A percentile compares a stretch with the other conserved stretches of the same genome.
Conservation (phyloP, 176 grass and related monocot genomes). For the Ananas comosus region DNA sequence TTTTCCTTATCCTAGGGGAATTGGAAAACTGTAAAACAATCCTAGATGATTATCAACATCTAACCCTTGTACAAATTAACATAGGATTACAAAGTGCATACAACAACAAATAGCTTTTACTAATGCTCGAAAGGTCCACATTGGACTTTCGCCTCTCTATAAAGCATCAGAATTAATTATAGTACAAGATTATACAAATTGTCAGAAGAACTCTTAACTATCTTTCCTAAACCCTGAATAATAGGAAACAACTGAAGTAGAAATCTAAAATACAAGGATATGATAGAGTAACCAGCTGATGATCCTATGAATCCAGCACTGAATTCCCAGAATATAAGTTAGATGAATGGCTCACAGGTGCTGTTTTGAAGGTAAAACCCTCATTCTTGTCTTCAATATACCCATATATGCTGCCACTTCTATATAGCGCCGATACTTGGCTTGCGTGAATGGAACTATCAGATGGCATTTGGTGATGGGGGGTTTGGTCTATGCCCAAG, state of each 20-base stretch:
- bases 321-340: constrained; percentile 89
- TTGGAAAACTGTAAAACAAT: no score
- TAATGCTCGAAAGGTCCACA: not conserved
- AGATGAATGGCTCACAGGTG: constrained; percentile 57
- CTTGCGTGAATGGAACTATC: constrained; percentile 36
- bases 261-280: not conserved
- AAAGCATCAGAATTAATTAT: not conserved
- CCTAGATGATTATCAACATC: no score
- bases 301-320: constrained; percentile 64
- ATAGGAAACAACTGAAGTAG: not conserved
- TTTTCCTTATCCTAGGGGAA: no score
- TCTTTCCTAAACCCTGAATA: not conserved
- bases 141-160: not conserved
- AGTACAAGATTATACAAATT: constrained; percentile 4
- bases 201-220: not conserved
- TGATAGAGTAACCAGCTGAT: not conserved
- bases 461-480: constrained; percentile 58
- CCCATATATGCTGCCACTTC: constrained; percentile 34
- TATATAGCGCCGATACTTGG: constrained; percentile 28
- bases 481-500: constrained; percentile 30
- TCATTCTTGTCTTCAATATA: constrained; percentile 52
- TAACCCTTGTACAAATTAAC: not conserved
- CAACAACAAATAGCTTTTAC: not conserved
- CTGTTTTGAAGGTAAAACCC: constrained; percentile 80
- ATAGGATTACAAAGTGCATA: not conserved